phyloP scores from a whole-genome alignment of 305 asterid genomes.

The Fraxinus baroniana region DNA sequence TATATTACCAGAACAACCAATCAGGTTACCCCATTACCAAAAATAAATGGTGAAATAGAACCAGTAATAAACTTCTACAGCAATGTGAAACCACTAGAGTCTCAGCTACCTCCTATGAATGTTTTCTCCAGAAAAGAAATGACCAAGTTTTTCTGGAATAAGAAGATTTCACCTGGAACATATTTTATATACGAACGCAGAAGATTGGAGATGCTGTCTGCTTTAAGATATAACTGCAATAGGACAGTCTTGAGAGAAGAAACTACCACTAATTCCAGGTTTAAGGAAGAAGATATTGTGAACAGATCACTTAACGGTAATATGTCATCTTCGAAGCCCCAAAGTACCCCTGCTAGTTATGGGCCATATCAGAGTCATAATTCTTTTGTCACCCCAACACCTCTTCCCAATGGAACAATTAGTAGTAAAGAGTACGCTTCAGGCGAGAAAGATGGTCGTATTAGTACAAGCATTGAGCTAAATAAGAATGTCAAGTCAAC shows the following conservation, averaged over 20 bases:
- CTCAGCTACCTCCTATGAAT: slow-evolving; percentile 77
- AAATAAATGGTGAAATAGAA: slow-evolving; percentile 32
- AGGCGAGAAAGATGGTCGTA: slow-evolving; percentile 36
- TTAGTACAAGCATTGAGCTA: slow-evolving; percentile 37
- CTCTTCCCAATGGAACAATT: slow-evolving; percentile 34
- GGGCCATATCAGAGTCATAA: slow-evolving; percentile 39
- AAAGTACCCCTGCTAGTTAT: slow-evolving; percentile 22
- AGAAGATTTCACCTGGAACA: slow-evolving; percentile 61
- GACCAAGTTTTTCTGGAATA: slow-evolving; percentile 62
- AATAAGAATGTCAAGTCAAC: slow-evolving; percentile 33
- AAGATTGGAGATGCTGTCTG: slow-evolving; percentile 49
- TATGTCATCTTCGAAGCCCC: slow-evolving; percentile 32
- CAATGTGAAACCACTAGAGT: slow-evolving; percentile 69
- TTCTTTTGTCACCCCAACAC: slow-evolving; percentile 24
- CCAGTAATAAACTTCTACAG: slow-evolving; percentile 28
- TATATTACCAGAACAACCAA: slow-evolving; percentile 21
- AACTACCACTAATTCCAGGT: slow-evolving; percentile 30
- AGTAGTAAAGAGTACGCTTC: slow-evolving; percentile 29
- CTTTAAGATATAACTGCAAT: slow-evolving; percentile 42
- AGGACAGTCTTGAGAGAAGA: slow-evolving; percentile 40
- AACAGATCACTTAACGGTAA: slow-evolving; percentile 39
- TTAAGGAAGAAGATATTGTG: slow-evolving; percentile 35
- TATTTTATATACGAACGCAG: slow-evolving; percentile 59
- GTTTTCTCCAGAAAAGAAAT: slow-evolving; percentile 79
- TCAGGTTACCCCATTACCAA: slow-evolving; percentile 25